These are phyloP conservation scores for Cylindrotheca closterium DNA, from an alignment of 108 stramenopile species.

Conservation along the genomic window DNA sequence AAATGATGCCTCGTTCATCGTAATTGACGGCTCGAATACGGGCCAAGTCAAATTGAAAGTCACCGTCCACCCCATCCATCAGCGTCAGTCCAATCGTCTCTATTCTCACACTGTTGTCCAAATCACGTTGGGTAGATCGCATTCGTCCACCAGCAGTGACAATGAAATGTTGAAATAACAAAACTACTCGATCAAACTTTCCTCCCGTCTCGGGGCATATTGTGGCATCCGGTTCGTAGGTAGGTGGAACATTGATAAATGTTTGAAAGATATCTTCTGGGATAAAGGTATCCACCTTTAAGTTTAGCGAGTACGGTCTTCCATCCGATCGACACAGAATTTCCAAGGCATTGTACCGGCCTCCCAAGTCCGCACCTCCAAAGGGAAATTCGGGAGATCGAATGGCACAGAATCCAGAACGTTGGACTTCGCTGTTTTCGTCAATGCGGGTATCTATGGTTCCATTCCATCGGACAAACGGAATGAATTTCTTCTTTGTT, in stretches of 20 bases:
- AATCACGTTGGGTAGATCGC: conserved; percentile 52
- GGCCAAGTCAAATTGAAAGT: conserved; percentile 77
- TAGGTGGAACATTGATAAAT: conserved; percentile 50
- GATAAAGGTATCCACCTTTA: conserved; percentile 69
- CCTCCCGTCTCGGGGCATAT: conserved; percentile 23
- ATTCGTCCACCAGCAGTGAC: conserved; percentile 64
- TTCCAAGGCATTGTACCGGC: conserved; percentile 74
- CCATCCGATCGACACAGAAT: conserved; percentile 80
- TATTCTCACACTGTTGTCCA: conserved; percentile 62
- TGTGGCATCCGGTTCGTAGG: conserved; percentile 6
- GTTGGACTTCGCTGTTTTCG: conserved; percentile 36
- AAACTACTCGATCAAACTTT: conserved; percentile 37
- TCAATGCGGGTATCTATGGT: conserved; percentile 56
- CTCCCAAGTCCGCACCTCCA: conserved; percentile 58
- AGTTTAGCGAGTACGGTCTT: conserved; percentile 71
- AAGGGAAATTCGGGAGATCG: conserved; percentile 75
- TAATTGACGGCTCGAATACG: conserved; percentile 75
- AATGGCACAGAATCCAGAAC: conserved; percentile 82
- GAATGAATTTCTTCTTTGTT: conserved; percentile 14
- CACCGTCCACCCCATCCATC: conserved; percentile 81
- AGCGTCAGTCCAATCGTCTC: conserved; percentile 77
- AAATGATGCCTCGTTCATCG: conserved; percentile 36
- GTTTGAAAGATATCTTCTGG: conserved; percentile 83
- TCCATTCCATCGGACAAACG: conserved; percentile 84
- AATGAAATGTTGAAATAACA: conserved; percentile 68